Evolutionary conservation across 345 rosid species (phyloP), one percentile per base, ranked within the genome.

Genomic region (Erodium maritimum): DNA sequence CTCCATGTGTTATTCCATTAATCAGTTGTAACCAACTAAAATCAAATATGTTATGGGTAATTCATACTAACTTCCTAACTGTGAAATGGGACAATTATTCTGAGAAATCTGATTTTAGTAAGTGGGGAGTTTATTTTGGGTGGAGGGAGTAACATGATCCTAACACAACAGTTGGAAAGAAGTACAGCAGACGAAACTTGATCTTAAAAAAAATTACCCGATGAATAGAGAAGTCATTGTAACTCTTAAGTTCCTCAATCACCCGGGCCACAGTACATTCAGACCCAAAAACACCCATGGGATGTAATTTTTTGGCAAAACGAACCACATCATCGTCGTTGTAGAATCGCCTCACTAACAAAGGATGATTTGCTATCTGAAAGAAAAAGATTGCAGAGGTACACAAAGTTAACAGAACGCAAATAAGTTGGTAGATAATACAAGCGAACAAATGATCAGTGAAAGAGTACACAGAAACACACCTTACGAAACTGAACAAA

Each of bases 291-390:
- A 83, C 96, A 61, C 97, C 97, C 16, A 75, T 63, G 9, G 94
- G 96, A 72, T 85, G 91, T 25, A 93, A 75, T 72, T 70, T 89
- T 73, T 68, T 87, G 58, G 95, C 91, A 12, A 76, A 80, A 67
- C 81, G 75, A 73, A 82, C 67, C 54, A 89, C 84, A 65, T 89
- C 99, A 50, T 78, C 82, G 23, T 89, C 89, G 19, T 67, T 74
- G 75, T 87, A 93, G 64, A 89, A 77, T 66, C 88, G 79, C 81
- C 99, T 80, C 65, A 89, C 87, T 65, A 89, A 71, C 64, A 93
- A 87, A 54, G 97, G 99, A 79, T 93, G 99, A 71, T 93, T 93
- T 73, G 97, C 95, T 72, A 93, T 93, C 99, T 89, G 74, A 23
- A 60, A 61, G 54, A 69, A 59, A 54, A 56, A 58, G 23, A 55